Conservation (phyloP, 2,329 filamentous ascomycete species). For the Aspergillus sp. region DNA sequence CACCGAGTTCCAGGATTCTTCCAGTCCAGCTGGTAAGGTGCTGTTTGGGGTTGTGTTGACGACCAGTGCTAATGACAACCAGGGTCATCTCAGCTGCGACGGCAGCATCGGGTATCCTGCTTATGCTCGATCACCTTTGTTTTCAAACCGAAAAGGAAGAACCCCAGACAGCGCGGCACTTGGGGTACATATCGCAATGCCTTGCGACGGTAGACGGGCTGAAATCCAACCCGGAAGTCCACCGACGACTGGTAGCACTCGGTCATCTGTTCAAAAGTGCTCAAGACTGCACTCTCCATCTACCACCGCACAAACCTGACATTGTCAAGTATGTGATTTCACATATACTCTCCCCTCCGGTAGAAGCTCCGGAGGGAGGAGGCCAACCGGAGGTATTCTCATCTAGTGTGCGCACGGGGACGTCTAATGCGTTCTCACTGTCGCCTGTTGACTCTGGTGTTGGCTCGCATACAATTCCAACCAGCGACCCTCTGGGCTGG, state of each 20-base stretch:
- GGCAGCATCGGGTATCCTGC: background rate
- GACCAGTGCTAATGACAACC: background rate
- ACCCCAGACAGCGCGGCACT: background rate
- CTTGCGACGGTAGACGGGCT: background rate
- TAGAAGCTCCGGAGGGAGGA: no score
- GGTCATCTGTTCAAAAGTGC: background rate
- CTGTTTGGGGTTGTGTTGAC: background rate
- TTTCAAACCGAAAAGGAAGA: background rate
- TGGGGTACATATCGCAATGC: background rate
- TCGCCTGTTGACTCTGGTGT: background rate
- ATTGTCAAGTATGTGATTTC: background rate
- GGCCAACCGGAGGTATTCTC: background rate
- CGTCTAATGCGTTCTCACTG: background rate
- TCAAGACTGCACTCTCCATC: background rate
- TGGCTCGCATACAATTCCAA: background rate
- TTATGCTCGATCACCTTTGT: background rate
- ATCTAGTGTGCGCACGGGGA: background rate
- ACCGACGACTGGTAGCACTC: background rate
- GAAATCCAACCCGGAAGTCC: background rate
- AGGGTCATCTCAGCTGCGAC: background rate
- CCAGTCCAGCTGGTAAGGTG: background rate
- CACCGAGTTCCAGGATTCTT: background rate
- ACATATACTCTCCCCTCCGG: background rate
- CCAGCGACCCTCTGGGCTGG: background rate
- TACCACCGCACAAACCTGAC: background rate